Base-by-base conservation (phyloP, 768 basidiomycete species). In the Peribolospora kevripleyi region DNA sequence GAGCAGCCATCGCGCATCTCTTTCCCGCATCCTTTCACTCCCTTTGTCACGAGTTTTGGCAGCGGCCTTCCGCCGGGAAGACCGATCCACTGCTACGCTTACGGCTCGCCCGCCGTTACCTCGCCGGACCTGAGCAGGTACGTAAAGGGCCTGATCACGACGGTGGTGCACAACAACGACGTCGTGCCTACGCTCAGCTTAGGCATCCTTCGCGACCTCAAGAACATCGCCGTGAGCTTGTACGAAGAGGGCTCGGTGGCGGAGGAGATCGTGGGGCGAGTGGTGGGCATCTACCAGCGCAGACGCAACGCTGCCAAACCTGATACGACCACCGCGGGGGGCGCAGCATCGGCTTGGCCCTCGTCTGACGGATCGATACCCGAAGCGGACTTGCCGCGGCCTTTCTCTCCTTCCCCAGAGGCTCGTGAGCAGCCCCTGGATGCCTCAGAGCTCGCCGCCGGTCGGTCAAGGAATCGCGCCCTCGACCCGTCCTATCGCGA, bases 211-310 rank as follows among this genome's bases (percentile, higher is more conserved):
- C 53, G 65, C 46, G 69, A 70, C 62, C 60, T 70, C 52, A 67
- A 66, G 59, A 66, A 65, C 48, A 63, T 69, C 51, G 66, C 69
- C 3, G 56, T 68, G 51, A 66, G 65, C 0, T 61, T 70, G 40
- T 63, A 59, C 47, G 67, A 69, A 45, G 68, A 70, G 51, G 63
- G 63, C 3, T 60, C 58, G 40, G 58, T 67, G 1, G 65, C 67
- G 7, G 68, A 70, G 54, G 68, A 68, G 59, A 67, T 70, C 46
- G 65, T 70, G 6, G 67, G 67, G 2, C 50, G 65, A 47, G 65
- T 67, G 7, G 57, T 68, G 25, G 67, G 68, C 14, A 54, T 68
- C 6, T 61, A 65, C 45, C 64, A 63, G 43, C 58, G 63, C 36
- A 56, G 59, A 37, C 58, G 53, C 60, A 60, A 25, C 25, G 25